Base-by-base conservation (phyloP, 164 flowering plant species). In the Cinnamomum chago region DNA sequence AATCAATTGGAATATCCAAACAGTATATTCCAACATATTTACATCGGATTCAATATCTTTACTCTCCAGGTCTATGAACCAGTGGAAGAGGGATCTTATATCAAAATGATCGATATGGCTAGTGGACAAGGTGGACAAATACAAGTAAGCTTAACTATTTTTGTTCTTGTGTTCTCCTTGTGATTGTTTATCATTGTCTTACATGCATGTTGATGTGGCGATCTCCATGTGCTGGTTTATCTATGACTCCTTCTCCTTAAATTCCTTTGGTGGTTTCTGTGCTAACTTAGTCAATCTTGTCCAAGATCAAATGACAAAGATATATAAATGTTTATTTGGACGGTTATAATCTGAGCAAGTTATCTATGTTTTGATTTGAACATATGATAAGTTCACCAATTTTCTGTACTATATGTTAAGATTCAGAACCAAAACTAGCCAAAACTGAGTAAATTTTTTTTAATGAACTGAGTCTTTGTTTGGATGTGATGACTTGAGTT, bases 51-150 rank as follows among this genome's bases (percentile, higher is more conserved):
- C 4, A 30, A 14, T 30, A 20, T 50, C 27, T 58, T 68, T 71
- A 24, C 4, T 69, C 28, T 68, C 65, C 79, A 95, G 99, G 97
- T 90, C 62, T 95, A 95, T 88, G 98, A 95, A 79, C 90, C 99
- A n/a, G 99, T 95, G 6, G 94, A 93, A 74, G 99, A 95, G 85
- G 99, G 99, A 23, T 95, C 99, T 78, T 95, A 91, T 75, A 91
- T 95, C 74, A 95, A 95, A 87, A 92, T 93, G 98, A 93, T 95
- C 73, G 99, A 95, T 81, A 95, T 92, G 98, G 95, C 81, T 74
- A 90, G 91, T 82, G 99, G 99, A 62, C 84, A 91, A 77, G 98
- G 97, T 77, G 99, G 99, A 77, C 98, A 93, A 78, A 92, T 95
- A 85, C 98, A 92, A 82, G 99, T 93, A 88, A 82, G 87, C 79